These are phyloP conservation scores for Knoxia roxburghii DNA, from an alignment of 257 asterid species.

Conservation along the genomic window DNA sequence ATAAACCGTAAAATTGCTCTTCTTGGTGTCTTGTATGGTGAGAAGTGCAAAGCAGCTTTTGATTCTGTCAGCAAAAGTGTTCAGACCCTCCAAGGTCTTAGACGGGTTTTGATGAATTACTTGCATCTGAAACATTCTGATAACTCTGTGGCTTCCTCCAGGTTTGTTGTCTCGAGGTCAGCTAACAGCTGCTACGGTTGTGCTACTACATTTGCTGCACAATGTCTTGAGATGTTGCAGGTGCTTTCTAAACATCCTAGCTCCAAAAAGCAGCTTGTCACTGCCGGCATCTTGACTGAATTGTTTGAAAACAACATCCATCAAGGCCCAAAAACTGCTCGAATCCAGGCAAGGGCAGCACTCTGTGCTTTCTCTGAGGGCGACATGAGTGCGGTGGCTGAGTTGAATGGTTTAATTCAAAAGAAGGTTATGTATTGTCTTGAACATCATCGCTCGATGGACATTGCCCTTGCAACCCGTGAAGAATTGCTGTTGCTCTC, in stretches of 20 bases:
- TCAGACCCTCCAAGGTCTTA: conserved; percentile 96
- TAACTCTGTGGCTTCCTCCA: conserved; percentile 61
- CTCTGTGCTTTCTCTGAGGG: conserved; percentile 98
- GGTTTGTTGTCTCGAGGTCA: conserved; percentile 82
- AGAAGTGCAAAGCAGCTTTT: conserved; percentile 99
- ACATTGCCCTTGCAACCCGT: conserved; percentile 86
- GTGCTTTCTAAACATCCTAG: conserved; percentile 78
- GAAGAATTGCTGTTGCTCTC: conserved; percentile 91
- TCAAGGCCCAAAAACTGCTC: conserved; percentile 97
- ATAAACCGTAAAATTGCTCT: conserved; percentile 98
- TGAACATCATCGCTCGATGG: conserved; percentile 98
- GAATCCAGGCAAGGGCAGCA: conserved; percentile 97
- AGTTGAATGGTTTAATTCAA: conserved; percentile 80
- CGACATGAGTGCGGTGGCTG: conserved; percentile 78
- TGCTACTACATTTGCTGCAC: conserved; percentile 89
- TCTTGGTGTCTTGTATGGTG: conserved; percentile 98
- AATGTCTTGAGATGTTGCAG: conserved; percentile 89
- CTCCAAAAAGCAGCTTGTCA: conserved; percentile 88
- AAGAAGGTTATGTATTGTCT: conserved; percentile 90
- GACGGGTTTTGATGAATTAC: conserved; percentile 89
- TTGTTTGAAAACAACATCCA: conserved; percentile 96
- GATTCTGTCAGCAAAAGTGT: conserved; percentile 99
- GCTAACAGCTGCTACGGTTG: conserved; percentile 98
- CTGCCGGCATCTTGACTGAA: conserved; percentile 88
- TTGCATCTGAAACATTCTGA: conserved; percentile 90